Evolutionary conservation across 2,329 filamentous ascomycete genomes (phyloP).

Genomic region (Conoideocrella luteorostrata): DNA sequence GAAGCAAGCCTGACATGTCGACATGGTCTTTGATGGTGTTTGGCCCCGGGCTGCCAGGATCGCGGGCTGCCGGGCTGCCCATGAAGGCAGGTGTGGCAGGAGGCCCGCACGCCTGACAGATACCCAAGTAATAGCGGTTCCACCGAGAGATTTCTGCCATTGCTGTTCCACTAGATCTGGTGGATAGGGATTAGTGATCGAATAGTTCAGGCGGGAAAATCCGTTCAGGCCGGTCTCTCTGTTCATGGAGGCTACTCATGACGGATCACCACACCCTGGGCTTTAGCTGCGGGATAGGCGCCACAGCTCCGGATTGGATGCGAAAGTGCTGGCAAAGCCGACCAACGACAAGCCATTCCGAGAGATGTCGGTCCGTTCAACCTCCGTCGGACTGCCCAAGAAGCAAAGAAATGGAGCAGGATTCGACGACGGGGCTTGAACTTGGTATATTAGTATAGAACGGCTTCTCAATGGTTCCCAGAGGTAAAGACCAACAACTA

Average conservation of each 20-base stretch:
- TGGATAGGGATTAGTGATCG: slow-evolving; percentile 7
- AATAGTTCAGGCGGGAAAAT: slow-evolving; percentile 4
- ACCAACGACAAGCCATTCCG: background rate
- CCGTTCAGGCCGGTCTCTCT: background rate
- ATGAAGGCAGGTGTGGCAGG: too few relatives aligned
- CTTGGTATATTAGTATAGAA: too few relatives aligned
- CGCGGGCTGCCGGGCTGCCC: background rate
- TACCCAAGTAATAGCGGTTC: background rate
- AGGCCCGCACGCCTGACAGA: too few relatives aligned
- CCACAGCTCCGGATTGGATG: slow-evolving; percentile 2
- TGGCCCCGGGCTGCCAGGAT: too few relatives aligned
- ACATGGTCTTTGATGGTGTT: too few relatives aligned
- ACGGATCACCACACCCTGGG: background rate
- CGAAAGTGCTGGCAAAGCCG: background rate
- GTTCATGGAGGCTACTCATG: background rate
- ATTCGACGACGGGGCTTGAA: background rate
- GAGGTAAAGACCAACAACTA: too few relatives aligned
- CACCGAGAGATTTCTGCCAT: background rate
- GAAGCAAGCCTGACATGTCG: too few relatives aligned
- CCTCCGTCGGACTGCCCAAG: slow-evolving; percentile 3
- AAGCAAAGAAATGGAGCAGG: background rate
- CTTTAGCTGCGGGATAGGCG: background rate
- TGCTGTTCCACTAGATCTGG: slow-evolving; percentile 10
- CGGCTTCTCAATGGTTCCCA: too few relatives aligned
- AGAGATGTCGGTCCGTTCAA: slow-evolving; percentile 1